Conservation (phyloP, 805 yeast genomes). For the Metschnikowia shivogae region DNA sequence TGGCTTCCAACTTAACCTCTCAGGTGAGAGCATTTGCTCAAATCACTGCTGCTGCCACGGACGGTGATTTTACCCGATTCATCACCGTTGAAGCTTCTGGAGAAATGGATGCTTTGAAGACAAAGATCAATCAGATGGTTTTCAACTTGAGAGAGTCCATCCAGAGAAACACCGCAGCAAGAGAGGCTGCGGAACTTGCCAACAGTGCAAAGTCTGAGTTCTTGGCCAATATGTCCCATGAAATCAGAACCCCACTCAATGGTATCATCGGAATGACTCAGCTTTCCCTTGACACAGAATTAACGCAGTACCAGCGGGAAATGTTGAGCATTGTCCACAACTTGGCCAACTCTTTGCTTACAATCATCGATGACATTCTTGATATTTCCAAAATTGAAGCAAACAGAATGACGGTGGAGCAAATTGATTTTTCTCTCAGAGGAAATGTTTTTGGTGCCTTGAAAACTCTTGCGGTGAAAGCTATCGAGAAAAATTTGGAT, state of each 20-base stretch:
- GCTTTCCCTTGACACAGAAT: slow-evolving; percentile 78
- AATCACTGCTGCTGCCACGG: slow-evolving; percentile 91
- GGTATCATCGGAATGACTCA: slow-evolving; percentile 95
- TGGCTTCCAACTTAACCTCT: slow-evolving; percentile 90
- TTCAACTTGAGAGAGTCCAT: slow-evolving; percentile 81
- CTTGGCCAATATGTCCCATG: slow-evolving; percentile 80
- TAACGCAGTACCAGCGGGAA: slow-evolving; percentile 88
- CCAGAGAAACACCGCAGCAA: slow-evolving; percentile 87
- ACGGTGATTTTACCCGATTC: slow-evolving; percentile 86
- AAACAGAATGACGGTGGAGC: slow-evolving; percentile 88
- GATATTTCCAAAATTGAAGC: slow-evolving; percentile 94
- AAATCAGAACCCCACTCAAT: slow-evolving; percentile 87
- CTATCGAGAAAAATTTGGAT: slow-evolving; percentile 80
- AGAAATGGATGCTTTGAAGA: slow-evolving; percentile 74
- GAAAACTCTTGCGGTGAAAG: slow-evolving; percentile 84
- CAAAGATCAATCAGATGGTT: slow-evolving; percentile 58
- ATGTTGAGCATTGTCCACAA: slow-evolving; percentile 88
- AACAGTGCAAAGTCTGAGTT: slow-evolving; percentile 87
- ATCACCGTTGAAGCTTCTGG: slow-evolving; percentile 91
- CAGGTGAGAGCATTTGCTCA: slow-evolving; percentile 93
- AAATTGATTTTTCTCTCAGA: slow-evolving; percentile 78
- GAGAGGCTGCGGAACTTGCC: slow-evolving; percentile 92
- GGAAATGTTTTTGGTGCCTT: slow-evolving; percentile 89
- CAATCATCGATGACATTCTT: slow-evolving; percentile 84
- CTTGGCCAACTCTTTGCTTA: slow-evolving; percentile 76